Conservation (phyloP, 1,284 basidiomycete genomes). For the Puccinia coronata region DNA sequence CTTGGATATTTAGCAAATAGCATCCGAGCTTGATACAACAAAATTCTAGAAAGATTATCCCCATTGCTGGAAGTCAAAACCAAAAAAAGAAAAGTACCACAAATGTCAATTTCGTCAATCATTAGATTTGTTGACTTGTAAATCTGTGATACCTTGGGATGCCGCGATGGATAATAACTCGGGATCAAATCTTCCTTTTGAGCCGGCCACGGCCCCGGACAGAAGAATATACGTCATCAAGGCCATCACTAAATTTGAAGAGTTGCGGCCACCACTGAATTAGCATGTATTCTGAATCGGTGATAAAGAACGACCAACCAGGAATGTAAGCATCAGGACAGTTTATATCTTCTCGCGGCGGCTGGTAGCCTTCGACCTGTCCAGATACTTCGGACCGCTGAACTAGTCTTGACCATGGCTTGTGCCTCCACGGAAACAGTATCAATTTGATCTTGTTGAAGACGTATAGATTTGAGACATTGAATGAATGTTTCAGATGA, state of each 20-base stretch:
- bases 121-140: conserved; percentile 54
- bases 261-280: neutral
- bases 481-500: conserved; percentile 88
- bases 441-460: conserved; percentile 83
- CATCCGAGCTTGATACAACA: conserved; percentile 83
- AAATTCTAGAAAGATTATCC: conserved; percentile 78
- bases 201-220: conserved; percentile 73
- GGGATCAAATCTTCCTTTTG: conserved; percentile 81
- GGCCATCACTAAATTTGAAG: conserved; percentile 74
- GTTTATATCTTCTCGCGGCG: conserved; percentile 92
- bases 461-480: conserved; percentile 95
- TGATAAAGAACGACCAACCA: conserved; percentile 61
- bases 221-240: conserved; percentile 93
- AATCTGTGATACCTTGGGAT: conserved; percentile 70
- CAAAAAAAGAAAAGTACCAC: neutral
- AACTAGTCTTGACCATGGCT: conserved; percentile 55
- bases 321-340: conserved; percentile 96
- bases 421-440: conserved; percentile 92
- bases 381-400: conserved; percentile 59
- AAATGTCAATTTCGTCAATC: neutral
- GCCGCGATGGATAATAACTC: conserved; percentile 84
- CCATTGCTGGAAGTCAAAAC: conserved; percentile 45
- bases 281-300: conserved; percentile 3
- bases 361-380: conserved; percentile 73
- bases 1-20: conserved; percentile 82